A percentile compares a stretch with the other conserved stretches of the same genome.
Evolutionary conservation across 148 eudicot species (phyloP).

Genomic region (Vaccinium myrtillus): DNA sequence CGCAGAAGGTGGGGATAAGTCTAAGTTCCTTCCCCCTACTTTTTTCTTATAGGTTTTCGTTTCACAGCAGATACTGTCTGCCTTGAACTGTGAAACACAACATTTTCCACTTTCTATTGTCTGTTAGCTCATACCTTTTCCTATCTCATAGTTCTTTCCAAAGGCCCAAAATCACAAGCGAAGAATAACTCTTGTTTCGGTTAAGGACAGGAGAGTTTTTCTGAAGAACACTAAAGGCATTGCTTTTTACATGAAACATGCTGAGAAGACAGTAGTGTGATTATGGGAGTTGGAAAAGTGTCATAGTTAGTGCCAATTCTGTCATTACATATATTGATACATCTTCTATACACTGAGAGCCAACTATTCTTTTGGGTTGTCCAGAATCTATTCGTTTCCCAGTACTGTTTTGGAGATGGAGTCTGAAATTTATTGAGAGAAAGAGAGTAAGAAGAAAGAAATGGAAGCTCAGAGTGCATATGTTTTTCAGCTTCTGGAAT

Average conservation of each 20-base stretch:
- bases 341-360: neutral
- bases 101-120: neutral
- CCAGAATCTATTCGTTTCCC: neutral
- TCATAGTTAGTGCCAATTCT: neutral
- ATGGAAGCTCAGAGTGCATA: neutral
- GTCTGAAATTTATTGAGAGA: neutral
- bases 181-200: neutral
- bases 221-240: neutral
- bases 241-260: neutral
- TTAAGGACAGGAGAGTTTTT: conserved; percentile 9
- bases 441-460: neutral
- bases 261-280: neutral
- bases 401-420: neutral
- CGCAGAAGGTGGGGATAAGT: conserved; percentile 10
- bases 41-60: neutral
- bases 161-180: conserved; percentile 10
- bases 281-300: neutral
- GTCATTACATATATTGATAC: neutral
- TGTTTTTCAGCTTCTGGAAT: neutral
- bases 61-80: conserved; percentile 23
- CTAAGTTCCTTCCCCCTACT: conserved; percentile 18
- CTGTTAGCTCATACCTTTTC: conserved; percentile 16
- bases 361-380: conserved; percentile 6
- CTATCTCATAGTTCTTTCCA: neutral
- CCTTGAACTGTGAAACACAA: conserved; percentile 15